Base-by-base conservation (phyloP, 306 rosid genomes). In the Vicia villosa region DNA sequence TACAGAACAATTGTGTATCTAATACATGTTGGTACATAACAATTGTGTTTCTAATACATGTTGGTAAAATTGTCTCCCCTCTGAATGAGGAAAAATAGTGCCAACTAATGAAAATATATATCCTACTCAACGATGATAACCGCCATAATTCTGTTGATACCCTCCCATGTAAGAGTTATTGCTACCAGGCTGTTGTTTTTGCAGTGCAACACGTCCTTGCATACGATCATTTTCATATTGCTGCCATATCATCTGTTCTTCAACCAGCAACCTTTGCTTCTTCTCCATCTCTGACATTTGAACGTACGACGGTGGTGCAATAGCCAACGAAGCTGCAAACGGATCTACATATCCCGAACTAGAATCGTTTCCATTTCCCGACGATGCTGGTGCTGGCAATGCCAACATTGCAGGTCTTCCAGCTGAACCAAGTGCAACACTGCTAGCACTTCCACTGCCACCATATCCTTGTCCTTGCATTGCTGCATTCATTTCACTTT, bases 201-300 rank as follows among this genome's bases (percentile, higher is more conserved):
- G 26, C 8, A 81, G 12, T 56, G 86, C 81, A 40, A 67, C 28
- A 19, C 84, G 87, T 38, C 97, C 97, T 38, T 80, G 95, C 86
- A 74, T 73, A 8, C 96, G 89, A 83, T 86, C 91, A 61, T 76
- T 82, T 46, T 76, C 75, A 70, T 82, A 94, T 66, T 94, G 97
- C 74, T 91, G 97, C 99, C 99, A 95, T 86, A 91, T 58, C 10
- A 82, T 6, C 34, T 95, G 96, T 71, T 95, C 99, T 66, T 89
- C 89, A 81, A 83, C 36, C 63, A 95, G 68, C 54, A 95, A 22
- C 79, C 76, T 87, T 80, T 95, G 97, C 69, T 95, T 95, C 82
- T 77, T 89, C 85, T 95, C 96, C 87, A 95, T 78, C 71, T 95
- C 99, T 22, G 99, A 84, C 92, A 95, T 95, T 81, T 95, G 99